Evolutionary conservation across 768 basidiomycete genomes (phyloP).

Genomic region (Russula compacta): DNA sequence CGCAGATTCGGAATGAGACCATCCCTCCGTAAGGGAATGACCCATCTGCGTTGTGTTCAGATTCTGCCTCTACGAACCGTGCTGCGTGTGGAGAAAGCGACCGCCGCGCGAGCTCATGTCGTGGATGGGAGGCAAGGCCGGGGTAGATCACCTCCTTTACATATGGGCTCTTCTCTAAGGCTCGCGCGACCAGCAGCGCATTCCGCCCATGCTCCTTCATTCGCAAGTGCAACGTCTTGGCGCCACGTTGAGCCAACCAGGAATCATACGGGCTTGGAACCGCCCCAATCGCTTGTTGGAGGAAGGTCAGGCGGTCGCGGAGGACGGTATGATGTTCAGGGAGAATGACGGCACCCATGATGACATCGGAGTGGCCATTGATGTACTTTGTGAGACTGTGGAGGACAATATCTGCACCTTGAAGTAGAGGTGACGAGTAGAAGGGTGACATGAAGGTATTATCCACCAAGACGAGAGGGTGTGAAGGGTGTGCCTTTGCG

Average conservation of each 20-base stretch:
- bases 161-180: slow-evolving; percentile 41
- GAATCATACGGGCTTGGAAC: slow-evolving; percentile 80
- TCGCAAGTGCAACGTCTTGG: slow-evolving; percentile 84
- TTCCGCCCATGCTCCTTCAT: slow-evolving; percentile 83
- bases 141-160: slow-evolving; percentile 87
- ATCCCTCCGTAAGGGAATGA: slow-evolving; percentile 91
- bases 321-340: slow-evolving; percentile 44
- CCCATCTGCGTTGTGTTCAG: slow-evolving; percentile 25
- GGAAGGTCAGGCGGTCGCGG: slow-evolving; percentile 58
- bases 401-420: slow-evolving; percentile 76
- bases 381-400: slow-evolving; percentile 87
- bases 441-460: slow-evolving; percentile 93
- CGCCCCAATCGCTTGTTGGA: slow-evolving; percentile 84
- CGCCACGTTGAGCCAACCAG: slow-evolving; percentile 84
- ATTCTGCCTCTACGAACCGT: slow-evolving; percentile 43
- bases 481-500: slow-evolving; percentile 49
- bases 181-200: slow-evolving; percentile 64
- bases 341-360: slow-evolving; percentile 79
- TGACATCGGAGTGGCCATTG: slow-evolving; percentile 89
- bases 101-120: slow-evolving; percentile 52
- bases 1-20: slow-evolving; percentile 60
- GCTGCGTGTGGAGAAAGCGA: slow-evolving; percentile 62
- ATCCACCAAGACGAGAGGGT: slow-evolving; percentile 81
- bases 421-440: slow-evolving; percentile 79
- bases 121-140: slow-evolving; percentile 59